Evolutionary conservation across 331 rosid genomes (phyloP), one percentile per base, ranked within the genome.

Genomic region (Quercus lobata): DNA sequence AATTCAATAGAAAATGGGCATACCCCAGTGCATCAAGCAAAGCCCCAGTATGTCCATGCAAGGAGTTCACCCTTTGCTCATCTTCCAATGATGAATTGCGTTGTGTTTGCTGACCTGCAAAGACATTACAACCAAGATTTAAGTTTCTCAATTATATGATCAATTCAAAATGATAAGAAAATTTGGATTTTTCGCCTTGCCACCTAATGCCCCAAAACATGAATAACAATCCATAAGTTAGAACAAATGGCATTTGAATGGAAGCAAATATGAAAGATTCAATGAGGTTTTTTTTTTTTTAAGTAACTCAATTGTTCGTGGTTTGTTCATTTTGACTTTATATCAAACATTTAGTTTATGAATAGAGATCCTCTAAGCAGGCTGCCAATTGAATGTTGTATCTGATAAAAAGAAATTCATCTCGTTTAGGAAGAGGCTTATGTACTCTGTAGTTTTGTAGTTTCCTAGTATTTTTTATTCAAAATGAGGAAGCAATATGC

Each of bases 61-160:
- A 69, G 69, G 58, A 86, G 57, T 85, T 77, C 46, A 86, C 78
- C 76, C 94, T 81, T 1, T 83, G 5, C 83, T 75, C 73, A 55
- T 90, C 94, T 35, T 83, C 78, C 46, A 88, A 78, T 4, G 92
- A 79, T 6, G 92, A 90, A 81, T 78, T 86, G 5, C 69, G 80
- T 19, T 1, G 60, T 69, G 91, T 90, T 72, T 12, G 17, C 77
- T 81, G 86, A 14, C 92, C 92, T 81, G 75, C 16, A 55, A 78
- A 71, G n/a, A 11, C 32, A 73, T 29, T 6, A 4, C 25, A 19
- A 17, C 15, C 5, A 7, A 21, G 57, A 58, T 37, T 32, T 34
- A 29, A 6, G 17, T 56, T 21, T 17, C 25, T 22, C 5, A 37
- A 37, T 37, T 37, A 7, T 37, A 1, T 24, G 24, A 24, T 37